Evolutionary conservation across 2,329 filamentous ascomycete genomes (phyloP).

Genomic region (Cryphonectria nitschkei): DNA sequence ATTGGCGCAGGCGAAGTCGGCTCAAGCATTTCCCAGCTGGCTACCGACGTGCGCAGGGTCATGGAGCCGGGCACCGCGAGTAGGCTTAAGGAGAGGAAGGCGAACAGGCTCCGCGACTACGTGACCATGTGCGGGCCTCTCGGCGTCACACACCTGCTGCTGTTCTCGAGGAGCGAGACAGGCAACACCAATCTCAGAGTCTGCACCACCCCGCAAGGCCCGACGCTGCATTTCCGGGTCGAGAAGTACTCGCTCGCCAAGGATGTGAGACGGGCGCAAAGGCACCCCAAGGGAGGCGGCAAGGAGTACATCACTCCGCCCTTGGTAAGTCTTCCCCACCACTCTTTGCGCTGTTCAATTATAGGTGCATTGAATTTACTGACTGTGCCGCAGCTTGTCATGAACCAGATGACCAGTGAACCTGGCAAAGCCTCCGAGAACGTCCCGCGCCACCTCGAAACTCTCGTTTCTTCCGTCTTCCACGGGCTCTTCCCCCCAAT

Average conservation of each 20-base stretch:
- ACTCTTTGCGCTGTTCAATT: neutral
- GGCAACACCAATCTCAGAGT: constrained; percentile 94
- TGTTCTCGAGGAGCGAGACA: constrained; percentile 86
- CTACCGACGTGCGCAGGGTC: constrained; percentile 86
- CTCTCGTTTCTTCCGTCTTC: constrained; percentile 89
- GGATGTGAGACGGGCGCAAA: constrained; percentile 83
- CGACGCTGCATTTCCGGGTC: constrained; percentile 91
- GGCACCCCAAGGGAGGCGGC: constrained; percentile 78
- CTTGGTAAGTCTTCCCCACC: constrained; percentile 55
- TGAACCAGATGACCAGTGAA: constrained; percentile 92
- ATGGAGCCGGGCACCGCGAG: constrained; percentile 96
- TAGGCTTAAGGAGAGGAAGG: constrained; percentile 84
- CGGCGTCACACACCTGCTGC: constrained; percentile 87
- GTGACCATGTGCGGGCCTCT: constrained; percentile 93
- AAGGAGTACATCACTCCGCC: constrained; percentile 87
- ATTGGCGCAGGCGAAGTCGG: constrained; percentile 94
- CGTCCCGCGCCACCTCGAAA: constrained; percentile 93
- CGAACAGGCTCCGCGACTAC: constrained; percentile 89
- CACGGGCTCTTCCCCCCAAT: constrained; percentile 96
- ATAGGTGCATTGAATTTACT: constrained; percentile 27
- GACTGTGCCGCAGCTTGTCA: constrained; percentile 69
- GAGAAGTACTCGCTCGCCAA: constrained; percentile 94
- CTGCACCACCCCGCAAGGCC: constrained; percentile 84
- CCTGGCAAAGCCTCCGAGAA: constrained; percentile 63
- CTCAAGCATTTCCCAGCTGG: constrained; percentile 86